These are phyloP conservation scores for Colletotrichum sp. DNA, from an alignment of 2,329 filamentous ascomycete genomes.

Conservation along the genomic window DNA sequence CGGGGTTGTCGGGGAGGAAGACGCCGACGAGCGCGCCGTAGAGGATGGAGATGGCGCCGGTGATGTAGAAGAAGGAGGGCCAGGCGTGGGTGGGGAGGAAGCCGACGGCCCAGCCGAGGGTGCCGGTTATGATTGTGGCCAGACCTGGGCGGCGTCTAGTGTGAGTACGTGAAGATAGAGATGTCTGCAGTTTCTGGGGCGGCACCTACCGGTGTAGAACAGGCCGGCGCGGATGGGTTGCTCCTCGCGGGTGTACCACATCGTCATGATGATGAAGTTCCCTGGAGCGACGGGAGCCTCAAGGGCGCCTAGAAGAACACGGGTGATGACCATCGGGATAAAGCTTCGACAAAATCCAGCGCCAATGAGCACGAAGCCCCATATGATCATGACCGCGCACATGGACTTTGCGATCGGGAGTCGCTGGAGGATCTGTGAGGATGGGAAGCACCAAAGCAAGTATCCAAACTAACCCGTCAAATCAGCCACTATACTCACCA, in stretches of 20 bases:
- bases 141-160: not conserved
- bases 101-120: slow-evolving; percentile 23
- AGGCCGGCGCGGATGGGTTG: not conserved
- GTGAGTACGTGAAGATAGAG: too few species aligned
- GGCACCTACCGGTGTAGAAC: not conserved
- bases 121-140: slow-evolving; percentile 24
- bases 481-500: too few species aligned
- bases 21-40: slow-evolving; percentile 62
- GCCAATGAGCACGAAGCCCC: not conserved
- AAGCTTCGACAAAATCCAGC: not conserved
- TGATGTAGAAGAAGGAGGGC: slow-evolving; percentile 26
- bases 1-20: slow-evolving; percentile 57
- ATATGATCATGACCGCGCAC: not conserved
- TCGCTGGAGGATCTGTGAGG: not conserved
- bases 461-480: not conserved
- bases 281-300: not conserved
- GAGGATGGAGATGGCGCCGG: slow-evolving; percentile 29
- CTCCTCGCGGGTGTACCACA: not conserved
- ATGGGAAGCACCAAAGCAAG: not conserved
- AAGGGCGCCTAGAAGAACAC: not conserved
- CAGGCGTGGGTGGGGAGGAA: not conserved
- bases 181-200: too few species aligned
- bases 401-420: not conserved
- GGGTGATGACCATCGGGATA: not conserved
- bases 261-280: not conserved